A percentile compares a stretch with the other conserved stretches of the same genome.
Conservation (phyloP, 176 grass and related monocot genomes). For the Olyra latifolia region DNA sequence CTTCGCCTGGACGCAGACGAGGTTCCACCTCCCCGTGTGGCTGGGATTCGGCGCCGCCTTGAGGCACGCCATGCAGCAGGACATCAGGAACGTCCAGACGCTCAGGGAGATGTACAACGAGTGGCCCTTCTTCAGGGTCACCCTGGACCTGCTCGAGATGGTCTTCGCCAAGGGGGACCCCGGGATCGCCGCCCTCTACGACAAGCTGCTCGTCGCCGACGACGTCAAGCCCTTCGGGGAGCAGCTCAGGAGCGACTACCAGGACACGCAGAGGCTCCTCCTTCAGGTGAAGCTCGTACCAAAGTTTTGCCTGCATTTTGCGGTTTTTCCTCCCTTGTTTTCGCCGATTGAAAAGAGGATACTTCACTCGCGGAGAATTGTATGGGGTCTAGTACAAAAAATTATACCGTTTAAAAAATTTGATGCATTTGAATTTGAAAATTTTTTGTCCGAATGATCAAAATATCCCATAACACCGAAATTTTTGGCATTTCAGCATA, state of each 20-base stretch:
- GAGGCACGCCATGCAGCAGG: conserved; percentile 52
- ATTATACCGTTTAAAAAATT: no score
- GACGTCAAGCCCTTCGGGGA: conserved; percentile 55
- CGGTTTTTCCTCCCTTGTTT: neutral
- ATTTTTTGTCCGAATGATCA: no score
- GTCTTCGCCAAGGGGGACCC: conserved; percentile 96
- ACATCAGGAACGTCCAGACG: conserved; percentile 62
- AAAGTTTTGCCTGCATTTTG: neutral
- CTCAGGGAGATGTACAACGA: conserved; percentile 79
- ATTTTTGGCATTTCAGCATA: no score
- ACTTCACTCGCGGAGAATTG: no score
- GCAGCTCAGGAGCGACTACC: conserved; percentile 62
- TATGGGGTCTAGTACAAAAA: no score
- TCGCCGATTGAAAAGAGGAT: neutral
- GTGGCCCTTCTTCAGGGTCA: conserved; percentile 95
- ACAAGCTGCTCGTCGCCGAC: conserved; percentile 67
- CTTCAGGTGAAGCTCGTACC: conserved; percentile 52
- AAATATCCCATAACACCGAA: no score
- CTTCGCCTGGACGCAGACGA: conserved; percentile 93
- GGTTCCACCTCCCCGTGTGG: conserved; percentile 95
- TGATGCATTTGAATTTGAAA: no score
- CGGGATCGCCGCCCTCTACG: conserved; percentile 65
- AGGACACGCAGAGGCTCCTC: conserved; percentile 57
- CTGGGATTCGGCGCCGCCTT: conserved; percentile 78
- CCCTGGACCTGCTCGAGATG: conserved; percentile 89